Percentiles rank a stretch among this genome's conserved stretches.
Conservation (phyloP, 805 yeast species). For the Metschnikowia lachancei region DNA sequence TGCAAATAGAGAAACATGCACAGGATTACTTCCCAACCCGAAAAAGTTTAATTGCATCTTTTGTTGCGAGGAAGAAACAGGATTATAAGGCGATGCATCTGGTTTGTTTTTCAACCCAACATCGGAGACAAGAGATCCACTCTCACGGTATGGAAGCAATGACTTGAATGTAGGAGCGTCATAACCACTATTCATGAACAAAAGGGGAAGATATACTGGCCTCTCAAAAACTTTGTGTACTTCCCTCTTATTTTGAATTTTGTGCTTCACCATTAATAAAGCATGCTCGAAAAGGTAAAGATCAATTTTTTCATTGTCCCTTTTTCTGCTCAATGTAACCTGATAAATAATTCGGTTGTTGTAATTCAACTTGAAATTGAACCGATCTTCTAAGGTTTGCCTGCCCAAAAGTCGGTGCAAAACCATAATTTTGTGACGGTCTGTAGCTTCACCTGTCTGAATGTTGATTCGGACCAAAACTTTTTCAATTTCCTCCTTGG, state of each 20-base stretch:
- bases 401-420: conserved; percentile 54
- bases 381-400: conserved; percentile 81
- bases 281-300: conserved; percentile 88
- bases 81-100: conserved; percentile 29
- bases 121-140: conserved; percentile 40
- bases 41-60: conserved; percentile 51
- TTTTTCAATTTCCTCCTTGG: conserved; percentile 70
- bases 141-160: conserved; percentile 34
- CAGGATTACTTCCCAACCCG: conserved; percentile 54
- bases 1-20: conserved; percentile 52
- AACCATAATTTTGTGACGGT: conserved; percentile 83
- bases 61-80: conserved; percentile 26
- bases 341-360: conserved; percentile 80
- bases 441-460: conserved; percentile 92
- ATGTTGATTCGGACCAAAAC: conserved; percentile 75
- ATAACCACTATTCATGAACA: conserved; percentile 72
- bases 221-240: conserved; percentile 87
- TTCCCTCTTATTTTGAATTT: conserved; percentile 84
- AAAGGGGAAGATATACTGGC: conserved; percentile 77
- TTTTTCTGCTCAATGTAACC: conserved; percentile 64
- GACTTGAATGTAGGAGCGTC: conserved; percentile 64
- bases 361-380: conserved; percentile 78
- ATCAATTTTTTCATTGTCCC: conserved; percentile 79
- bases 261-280: conserved; percentile 77
- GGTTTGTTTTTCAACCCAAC: conserved; percentile 28